Evolutionary conservation across 139 green algal genomes (phyloP), one percentile per base, ranked within the genome.

Genomic region (Zygnema cylindricum): DNA sequence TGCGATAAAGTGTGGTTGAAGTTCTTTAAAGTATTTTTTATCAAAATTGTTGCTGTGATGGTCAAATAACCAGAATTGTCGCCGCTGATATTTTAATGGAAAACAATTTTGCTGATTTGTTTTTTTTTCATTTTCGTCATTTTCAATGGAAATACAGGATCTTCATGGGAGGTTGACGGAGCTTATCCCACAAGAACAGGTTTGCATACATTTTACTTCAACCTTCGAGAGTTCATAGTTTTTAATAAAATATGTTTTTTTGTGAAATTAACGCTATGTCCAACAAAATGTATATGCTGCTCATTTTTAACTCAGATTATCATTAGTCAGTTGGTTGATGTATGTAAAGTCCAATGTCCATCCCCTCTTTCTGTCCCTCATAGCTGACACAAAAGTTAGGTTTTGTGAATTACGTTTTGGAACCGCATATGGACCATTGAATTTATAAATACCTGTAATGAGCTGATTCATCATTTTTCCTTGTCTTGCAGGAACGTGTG

Each of bases 401-500:
- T 85, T 32, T 3, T 77, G 82, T 77, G 11, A 81, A 81, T 75
- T 11, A 32, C 49, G 71, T 79, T 79, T 79, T 16, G 11, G 40
- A 3, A 7, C 11, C 11, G 71, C 7, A 63, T 25, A 79, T 79
- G 3, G 21, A 43, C 7, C 38, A 43, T 43, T 79, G 7, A 41
- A 79, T 79, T 11, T 3, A 43, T 79, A 79, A 40, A 16, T 40
- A 79, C 11, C 36, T 7, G 36, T 54, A 54, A 79, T 73, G 57
- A 35, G 57, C 30, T 73, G 30, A 73, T 30, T 35, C 30, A 73
- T 82, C n/a, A 85, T 30, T 81, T 32, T 54, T 85, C 43, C 42
- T 55, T 43, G 1, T 16, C 16, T 69, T 55, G 75, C 93, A 98
- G 95, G 96, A 95, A 21, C 93, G 95, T 0, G 69, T 99, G 22